These are phyloP conservation scores for Syzygium grande DNA, from an alignment of 345 rosid genomes.

Conservation along the genomic window DNA sequence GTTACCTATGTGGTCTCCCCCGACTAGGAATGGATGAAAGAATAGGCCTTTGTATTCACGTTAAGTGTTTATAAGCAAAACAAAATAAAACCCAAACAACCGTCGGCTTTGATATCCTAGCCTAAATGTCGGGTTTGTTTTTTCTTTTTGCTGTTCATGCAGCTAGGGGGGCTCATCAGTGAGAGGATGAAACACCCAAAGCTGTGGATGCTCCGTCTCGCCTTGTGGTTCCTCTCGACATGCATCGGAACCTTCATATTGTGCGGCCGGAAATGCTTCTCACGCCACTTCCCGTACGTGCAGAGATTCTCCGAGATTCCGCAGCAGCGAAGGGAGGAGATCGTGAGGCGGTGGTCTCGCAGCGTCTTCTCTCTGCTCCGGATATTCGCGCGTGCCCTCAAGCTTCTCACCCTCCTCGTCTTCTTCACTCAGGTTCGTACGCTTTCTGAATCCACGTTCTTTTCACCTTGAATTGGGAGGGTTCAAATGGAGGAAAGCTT, in stretches of 20 bases:
- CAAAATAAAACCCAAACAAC: background rate
- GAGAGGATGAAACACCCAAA: constrained; percentile 66
- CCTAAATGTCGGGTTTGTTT: background rate
- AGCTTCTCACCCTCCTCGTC: constrained; percentile 45
- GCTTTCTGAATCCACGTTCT: background rate
- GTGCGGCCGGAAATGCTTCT: constrained; percentile 52
- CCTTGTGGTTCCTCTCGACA: constrained; percentile 59
- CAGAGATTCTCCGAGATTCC: constrained; percentile 38
- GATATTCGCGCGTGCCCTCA: constrained; percentile 48
- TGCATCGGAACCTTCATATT: constrained; percentile 56
- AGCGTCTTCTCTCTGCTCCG: constrained; percentile 36
- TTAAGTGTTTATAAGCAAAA: background rate
- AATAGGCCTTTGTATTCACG: background rate
- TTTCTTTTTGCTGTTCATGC: background rate
- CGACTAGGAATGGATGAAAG: background rate
- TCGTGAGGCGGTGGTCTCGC: constrained; percentile 46
- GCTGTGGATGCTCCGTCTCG: constrained; percentile 44
- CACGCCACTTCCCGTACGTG: constrained; percentile 42
- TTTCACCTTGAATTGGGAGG: background rate
- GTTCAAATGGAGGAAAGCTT: background rate
- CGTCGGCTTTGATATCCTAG: background rate
- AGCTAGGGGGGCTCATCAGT: constrained; percentile 53
- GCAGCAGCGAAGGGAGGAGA: constrained; percentile 29
- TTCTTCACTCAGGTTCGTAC: constrained; percentile 65
- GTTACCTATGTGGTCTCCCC: background rate